These are phyloP conservation scores for Thoreauomyces humboldtii DNA, from an alignment of 192 early-diverging fungal species.

Conservation along the genomic window DNA sequence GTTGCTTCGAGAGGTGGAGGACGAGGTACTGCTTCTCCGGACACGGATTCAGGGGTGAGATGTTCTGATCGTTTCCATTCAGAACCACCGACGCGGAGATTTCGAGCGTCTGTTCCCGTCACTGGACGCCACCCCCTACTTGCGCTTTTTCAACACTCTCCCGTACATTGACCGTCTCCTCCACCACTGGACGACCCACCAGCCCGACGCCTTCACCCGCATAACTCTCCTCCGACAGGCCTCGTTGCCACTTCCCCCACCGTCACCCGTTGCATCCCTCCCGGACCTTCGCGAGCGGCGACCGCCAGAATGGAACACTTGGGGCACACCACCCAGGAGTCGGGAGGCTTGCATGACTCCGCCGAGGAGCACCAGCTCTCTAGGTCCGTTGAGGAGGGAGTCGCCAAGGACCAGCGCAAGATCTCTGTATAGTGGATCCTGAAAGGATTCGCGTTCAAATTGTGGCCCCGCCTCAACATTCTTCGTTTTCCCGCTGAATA, in stretches of 20 bases:
- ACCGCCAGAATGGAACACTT: background rate
- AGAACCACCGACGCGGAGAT: slow-evolving; percentile 32
- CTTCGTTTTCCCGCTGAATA: too few relatives aligned
- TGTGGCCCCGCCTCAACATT: too few relatives aligned
- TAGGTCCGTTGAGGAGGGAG: too few relatives aligned
- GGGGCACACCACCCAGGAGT: background rate
- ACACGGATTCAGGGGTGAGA: background rate
- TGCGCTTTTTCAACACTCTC: slow-evolving; percentile 13
- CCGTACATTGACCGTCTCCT: slow-evolving; percentile 39
- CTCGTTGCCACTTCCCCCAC: background rate
- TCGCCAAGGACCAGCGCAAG: too few relatives aligned
- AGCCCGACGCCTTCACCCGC: slow-evolving; percentile 4
- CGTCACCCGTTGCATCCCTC: background rate
- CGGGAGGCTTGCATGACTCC: background rate
- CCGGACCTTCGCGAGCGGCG: background rate
- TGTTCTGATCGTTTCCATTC: background rate
- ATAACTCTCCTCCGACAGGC: background rate
- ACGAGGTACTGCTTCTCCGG: slow-evolving; percentile 31
- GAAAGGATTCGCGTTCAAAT: too few relatives aligned
- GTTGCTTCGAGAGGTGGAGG: slow-evolving; percentile 39
- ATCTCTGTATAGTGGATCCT: too few relatives aligned
- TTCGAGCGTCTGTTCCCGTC: slow-evolving; percentile 46
- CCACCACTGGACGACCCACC: slow-evolving; percentile 31
- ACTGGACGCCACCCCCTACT: slow-evolving; percentile 5
- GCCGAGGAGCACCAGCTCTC: background rate